Conservation (phyloP, 1,284 basidiomycete genomes). For the Xerocomus minutiporus region DNA sequence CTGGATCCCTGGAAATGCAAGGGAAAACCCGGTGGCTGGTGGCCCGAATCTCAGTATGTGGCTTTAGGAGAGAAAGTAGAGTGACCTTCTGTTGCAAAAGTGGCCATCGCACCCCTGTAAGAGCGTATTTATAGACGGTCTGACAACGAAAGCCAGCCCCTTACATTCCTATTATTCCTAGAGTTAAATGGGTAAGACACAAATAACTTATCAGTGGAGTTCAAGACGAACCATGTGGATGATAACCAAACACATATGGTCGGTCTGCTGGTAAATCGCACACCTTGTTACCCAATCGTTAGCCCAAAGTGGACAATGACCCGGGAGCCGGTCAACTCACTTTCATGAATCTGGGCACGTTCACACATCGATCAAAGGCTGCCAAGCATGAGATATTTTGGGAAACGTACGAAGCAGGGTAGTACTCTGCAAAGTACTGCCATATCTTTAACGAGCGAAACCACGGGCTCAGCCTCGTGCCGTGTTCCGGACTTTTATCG, state of each 20-base stretch:
- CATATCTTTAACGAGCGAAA: conserved; percentile 70
- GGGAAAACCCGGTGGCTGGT: conserved; percentile 86
- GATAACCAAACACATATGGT: conserved; percentile 95
- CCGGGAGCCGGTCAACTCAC: conserved; percentile 10
- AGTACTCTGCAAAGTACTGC: conserved; percentile 89
- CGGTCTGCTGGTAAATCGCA: conserved; percentile 86
- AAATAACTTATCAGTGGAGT: background rate
- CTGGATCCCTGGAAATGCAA: conserved; percentile 84
- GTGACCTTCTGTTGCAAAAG: conserved; percentile 87
- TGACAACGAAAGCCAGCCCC: conserved; percentile 27
- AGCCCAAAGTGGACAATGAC: background rate
- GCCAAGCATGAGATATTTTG: background rate
- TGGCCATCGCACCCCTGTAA: conserved; percentile 83
- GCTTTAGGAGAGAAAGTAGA: conserved; percentile 6
- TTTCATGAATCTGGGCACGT: conserved; percentile 21
- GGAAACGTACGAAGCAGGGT: conserved; percentile 77
- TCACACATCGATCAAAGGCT: background rate
- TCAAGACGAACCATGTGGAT: conserved; percentile 76
- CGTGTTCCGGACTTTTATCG: conserved; percentile 75
- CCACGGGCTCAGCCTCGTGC: conserved; percentile 78
- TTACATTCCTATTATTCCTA: conserved; percentile 89
- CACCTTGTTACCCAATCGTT: conserved; percentile 47
- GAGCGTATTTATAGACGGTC: background rate
- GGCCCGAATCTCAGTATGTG: background rate
- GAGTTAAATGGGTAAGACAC: background rate